Conservation (phyloP, 2,329 filamentous ascomycete genomes). For the Aspergillaceae sp. region DNA sequence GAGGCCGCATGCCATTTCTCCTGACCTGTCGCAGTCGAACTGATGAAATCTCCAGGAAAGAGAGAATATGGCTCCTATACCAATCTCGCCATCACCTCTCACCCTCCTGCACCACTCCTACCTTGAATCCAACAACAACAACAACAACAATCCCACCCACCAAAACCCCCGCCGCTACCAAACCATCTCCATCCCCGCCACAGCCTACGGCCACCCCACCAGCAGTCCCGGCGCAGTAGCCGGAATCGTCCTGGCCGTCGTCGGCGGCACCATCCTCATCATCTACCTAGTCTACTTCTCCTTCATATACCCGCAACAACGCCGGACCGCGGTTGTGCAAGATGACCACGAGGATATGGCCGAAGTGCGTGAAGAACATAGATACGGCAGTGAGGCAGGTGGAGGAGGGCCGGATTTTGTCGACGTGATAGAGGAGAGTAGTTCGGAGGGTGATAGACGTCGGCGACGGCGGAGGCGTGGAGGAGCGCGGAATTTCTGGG, state of each 20-base stretch:
- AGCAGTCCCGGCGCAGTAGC: slow-evolving; percentile 46
- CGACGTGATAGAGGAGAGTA: slow-evolving; percentile 7
- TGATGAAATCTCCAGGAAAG: not conserved
- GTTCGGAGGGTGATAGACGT: not conserved
- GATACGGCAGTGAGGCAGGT: slow-evolving; percentile 19
- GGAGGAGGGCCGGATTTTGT: slow-evolving; percentile 16
- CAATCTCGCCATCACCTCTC: not conserved
- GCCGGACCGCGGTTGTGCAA: no score
- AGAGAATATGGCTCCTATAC: not conserved
- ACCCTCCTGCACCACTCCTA: not conserved
- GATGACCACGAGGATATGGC: no score
- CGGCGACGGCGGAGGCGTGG: not conserved
- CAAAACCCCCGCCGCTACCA: slow-evolving; percentile 13
- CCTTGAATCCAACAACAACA: not conserved
- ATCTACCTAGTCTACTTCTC: slow-evolving; percentile 45
- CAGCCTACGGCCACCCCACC: slow-evolving; percentile 48
- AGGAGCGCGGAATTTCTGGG: slow-evolving; percentile 17
- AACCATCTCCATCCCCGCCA: slow-evolving; percentile 49
- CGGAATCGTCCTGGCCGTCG: slow-evolving; percentile 46
- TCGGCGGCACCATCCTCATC: slow-evolving; percentile 46
- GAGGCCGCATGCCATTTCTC: no score
- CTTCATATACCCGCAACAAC: slow-evolving; percentile 19
- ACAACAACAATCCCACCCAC: slow-evolving; percentile 1
- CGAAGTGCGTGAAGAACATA: slow-evolving; percentile 5
- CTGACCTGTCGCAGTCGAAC: no score